A percentile compares a stretch with the other conserved stretches of the same genome.
phyloP scores from a whole-genome alignment of 1,139 yeast species.

The Williopsis jadinii region DNA sequence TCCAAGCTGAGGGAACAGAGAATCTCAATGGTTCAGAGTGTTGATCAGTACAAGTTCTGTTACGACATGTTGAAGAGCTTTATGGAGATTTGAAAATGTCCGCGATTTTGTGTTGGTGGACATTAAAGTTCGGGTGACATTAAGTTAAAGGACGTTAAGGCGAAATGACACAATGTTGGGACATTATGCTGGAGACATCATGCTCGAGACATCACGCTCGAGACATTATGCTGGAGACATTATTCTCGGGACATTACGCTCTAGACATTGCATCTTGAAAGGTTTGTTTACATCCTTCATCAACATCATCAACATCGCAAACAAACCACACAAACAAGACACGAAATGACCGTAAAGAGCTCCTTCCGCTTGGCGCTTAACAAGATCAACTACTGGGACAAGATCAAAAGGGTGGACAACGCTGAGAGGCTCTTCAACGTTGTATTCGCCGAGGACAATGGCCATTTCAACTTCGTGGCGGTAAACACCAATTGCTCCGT shows the following conservation, averaged over 20 bases:
- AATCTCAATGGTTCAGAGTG: conserved; percentile 64
- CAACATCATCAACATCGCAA: too few species aligned
- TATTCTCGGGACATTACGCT: too few species aligned
- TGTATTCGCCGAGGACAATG: conserved; percentile 14
- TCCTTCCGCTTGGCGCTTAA: conserved; percentile 15
- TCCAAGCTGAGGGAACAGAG: conserved; percentile 43
- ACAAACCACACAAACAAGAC: background rate
- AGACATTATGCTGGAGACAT: too few species aligned
- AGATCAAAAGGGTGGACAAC: conserved; percentile 1
- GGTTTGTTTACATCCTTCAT: too few species aligned
- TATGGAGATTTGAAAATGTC: background rate
- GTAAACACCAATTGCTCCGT: background rate
- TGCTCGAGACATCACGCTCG: too few species aligned
- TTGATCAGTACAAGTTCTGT: conserved; percentile 47
- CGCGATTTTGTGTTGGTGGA: too few species aligned
- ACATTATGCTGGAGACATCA: too few species aligned
- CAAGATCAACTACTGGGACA: conserved; percentile 12
- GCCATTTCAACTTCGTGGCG: conserved; percentile 15
- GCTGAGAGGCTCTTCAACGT: conserved; percentile 10
- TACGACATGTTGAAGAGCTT: conserved; percentile 24
- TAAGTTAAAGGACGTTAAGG: too few species aligned
- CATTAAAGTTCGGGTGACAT: too few species aligned
- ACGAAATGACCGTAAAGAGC: conserved; percentile 13
- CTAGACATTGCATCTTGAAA: too few species aligned
- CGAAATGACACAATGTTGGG: too few species aligned